Evolutionary conservation across 345 rosid species (phyloP).

Genomic region (Tarenaya hassleriana): DNA sequence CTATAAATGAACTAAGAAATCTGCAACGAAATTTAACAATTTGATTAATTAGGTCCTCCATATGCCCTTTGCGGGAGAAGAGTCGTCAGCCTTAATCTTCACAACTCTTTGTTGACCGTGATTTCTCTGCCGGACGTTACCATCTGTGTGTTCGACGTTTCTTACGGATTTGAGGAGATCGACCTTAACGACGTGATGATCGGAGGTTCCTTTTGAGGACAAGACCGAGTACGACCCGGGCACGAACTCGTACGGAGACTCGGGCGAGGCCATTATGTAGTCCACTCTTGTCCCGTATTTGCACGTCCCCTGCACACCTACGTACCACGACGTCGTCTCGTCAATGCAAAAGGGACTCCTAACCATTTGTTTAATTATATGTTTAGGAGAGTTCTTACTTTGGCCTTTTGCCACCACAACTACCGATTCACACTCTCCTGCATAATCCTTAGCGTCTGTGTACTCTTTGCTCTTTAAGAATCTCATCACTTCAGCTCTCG

Average conservation of each 20-base stretch:
- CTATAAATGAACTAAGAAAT: not conserved
- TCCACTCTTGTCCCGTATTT: constrained; percentile 93
- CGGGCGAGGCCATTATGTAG: constrained; percentile 73
- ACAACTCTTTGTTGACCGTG: constrained; percentile 40
- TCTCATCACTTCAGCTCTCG: constrained; percentile 81
- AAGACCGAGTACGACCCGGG: constrained; percentile 84
- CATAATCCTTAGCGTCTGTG: constrained; percentile 78
- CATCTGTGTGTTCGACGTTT: constrained; percentile 23
- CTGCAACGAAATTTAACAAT: constrained; percentile 14
- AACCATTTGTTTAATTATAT: not conserved
- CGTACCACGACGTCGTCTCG: not conserved
- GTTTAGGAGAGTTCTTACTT: constrained; percentile 34
- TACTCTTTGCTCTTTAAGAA: constrained; percentile 64
- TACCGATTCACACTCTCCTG: constrained; percentile 90
- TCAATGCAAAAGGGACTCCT: not conserved
- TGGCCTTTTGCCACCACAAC: constrained; percentile 95
- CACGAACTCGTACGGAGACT: constrained; percentile 64
- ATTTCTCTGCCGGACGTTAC: constrained; percentile 19
- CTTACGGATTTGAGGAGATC: constrained; percentile 43
- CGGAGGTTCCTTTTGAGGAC: constrained; percentile 93
- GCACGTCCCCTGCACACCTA: constrained; percentile 97
- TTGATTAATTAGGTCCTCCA: constrained; percentile 46
- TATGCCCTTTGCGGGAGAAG: constrained; percentile 43
- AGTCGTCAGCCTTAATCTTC: constrained; percentile 31
- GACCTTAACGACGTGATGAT: constrained; percentile 92